phyloP scores from a whole-genome alignment of 164 flowering plant genomes.

The Liquidambar formosana region DNA sequence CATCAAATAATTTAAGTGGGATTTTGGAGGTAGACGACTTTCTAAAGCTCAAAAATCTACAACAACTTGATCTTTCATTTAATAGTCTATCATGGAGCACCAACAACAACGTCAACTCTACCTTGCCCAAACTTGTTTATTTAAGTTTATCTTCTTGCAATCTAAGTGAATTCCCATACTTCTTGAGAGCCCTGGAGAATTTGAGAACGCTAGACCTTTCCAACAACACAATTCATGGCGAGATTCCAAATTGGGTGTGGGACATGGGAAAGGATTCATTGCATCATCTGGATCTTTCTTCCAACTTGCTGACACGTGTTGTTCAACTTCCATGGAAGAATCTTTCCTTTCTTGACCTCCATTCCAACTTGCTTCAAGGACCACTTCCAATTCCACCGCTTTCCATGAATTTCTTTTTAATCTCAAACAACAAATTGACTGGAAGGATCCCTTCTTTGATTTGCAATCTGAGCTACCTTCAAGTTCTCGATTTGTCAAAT shows the following conservation, averaged over 20 bases:
- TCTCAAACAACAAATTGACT: no score
- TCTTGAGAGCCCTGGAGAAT: not conserved
- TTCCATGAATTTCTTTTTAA: no score
- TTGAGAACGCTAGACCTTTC: slow-evolving; percentile 5
- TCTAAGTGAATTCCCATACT: slow-evolving; percentile 1
- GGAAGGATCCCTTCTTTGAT: not conserved
- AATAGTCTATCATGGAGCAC: not conserved
- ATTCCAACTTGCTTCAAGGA: slow-evolving; percentile 3
- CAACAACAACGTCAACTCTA: not conserved
- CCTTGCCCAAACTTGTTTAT: not conserved
- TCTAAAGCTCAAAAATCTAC: not conserved
- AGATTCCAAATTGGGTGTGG: not conserved
- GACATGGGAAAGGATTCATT: not conserved
- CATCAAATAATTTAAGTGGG: slow-evolving; percentile 3
- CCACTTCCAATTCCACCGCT: not conserved
- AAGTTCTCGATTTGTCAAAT: not conserved
- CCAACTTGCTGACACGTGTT: not conserved
- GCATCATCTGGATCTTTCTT: not conserved
- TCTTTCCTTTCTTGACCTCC: not conserved
- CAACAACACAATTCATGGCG: slow-evolving; percentile 1
- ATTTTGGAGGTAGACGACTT: not conserved
- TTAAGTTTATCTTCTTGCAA: slow-evolving; percentile 6
- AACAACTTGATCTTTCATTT: not conserved
- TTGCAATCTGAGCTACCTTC: not conserved
- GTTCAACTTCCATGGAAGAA: not conserved